phyloP scores from a whole-genome alignment of 2,329 filamentous ascomycete species.

The Neoarthrinium moseri region DNA sequence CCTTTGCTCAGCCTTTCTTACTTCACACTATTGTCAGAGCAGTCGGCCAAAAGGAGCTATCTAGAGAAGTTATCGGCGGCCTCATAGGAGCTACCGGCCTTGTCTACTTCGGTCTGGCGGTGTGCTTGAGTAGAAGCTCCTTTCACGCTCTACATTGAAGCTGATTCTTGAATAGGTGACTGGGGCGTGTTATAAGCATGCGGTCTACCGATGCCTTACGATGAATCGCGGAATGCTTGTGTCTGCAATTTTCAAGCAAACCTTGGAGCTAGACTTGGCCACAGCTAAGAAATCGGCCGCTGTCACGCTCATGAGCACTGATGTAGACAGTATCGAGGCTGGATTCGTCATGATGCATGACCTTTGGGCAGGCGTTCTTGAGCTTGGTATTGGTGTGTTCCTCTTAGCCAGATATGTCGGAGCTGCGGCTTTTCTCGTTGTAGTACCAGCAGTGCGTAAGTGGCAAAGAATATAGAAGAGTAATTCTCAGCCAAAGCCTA shows the following conservation, averaged over 20 bases:
- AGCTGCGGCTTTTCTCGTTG: slow-evolving; percentile 41
- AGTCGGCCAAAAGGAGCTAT: neutral
- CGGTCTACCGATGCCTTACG: neutral
- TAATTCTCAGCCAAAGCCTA: neutral
- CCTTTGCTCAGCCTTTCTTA: slow-evolving; percentile 5
- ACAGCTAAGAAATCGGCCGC: slow-evolving; percentile 35
- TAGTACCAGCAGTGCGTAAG: slow-evolving; percentile 29
- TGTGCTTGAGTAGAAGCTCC: neutral
- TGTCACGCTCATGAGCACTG: slow-evolving; percentile 46
- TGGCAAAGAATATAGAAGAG: neutral
- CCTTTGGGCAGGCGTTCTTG: slow-evolving; percentile 37
- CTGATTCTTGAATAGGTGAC: neutral
- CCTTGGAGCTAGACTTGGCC: slow-evolving; percentile 21
- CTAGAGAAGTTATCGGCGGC: neutral
- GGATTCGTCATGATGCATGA: slow-evolving; percentile 37
- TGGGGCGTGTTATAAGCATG: neutral
- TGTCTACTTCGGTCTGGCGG: slow-evolving; percentile 1
- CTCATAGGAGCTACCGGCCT: slow-evolving; percentile 1
- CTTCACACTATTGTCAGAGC: neutral
- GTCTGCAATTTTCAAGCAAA: slow-evolving; percentile 30
- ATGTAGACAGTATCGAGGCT: slow-evolving; percentile 39
- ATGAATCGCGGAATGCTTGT: slow-evolving; percentile 32
- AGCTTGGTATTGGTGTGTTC: slow-evolving; percentile 43
- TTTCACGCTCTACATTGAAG: neutral
- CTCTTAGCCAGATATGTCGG: slow-evolving; percentile 47